Conservation (phyloP, 495 filamentous ascomycete species). For the Annulohypoxylon bovei region DNA sequence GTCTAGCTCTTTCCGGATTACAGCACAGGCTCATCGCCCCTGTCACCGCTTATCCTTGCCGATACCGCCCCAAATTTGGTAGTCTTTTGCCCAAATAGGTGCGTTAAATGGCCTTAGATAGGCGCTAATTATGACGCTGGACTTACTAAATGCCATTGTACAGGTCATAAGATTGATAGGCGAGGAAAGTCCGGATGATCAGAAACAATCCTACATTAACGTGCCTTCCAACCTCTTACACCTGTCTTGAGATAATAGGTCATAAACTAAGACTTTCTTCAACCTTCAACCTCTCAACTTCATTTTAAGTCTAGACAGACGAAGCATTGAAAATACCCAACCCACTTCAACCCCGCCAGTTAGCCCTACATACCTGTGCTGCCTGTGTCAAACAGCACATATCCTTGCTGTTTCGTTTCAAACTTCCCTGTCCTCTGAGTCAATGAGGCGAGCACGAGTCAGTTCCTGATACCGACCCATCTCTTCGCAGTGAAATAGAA, state of each 20-base stretch:
- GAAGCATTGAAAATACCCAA: slow-evolving; percentile 5
- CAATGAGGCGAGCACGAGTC: slow-evolving; percentile 30
- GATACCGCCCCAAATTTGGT: slow-evolving; percentile 29
- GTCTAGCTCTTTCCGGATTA: slow-evolving; percentile 25
- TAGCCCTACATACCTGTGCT: no score
- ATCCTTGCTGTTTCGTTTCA: slow-evolving; percentile 7
- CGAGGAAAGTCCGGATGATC: slow-evolving; percentile 36
- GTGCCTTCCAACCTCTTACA: slow-evolving; percentile 16
- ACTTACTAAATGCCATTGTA: slow-evolving; percentile 26
- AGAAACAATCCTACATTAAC: slow-evolving; percentile 24
- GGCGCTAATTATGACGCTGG: slow-evolving; percentile 41
- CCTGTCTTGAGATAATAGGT: slow-evolving; percentile 38
- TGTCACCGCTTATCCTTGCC: slow-evolving; percentile 23
- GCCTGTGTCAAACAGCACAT: slow-evolving; percentile 1
- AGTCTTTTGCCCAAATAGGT: slow-evolving; percentile 22
- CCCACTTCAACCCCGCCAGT: neutral
- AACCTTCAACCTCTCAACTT: slow-evolving; percentile 4
- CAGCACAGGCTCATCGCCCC: neutral
- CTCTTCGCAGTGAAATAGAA: neutral
- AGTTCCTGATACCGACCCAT: slow-evolving; percentile 16
- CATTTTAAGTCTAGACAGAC: neutral
- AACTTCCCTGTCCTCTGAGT: slow-evolving; percentile 20
- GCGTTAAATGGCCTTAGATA: slow-evolving; percentile 13
- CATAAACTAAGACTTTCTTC: no score
- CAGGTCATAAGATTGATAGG: slow-evolving; percentile 34